Evolutionary conservation across 345 rosid genomes (phyloP), one percentile per base, ranked within the genome.

Genomic region (Capsella bursapastoris): DNA sequence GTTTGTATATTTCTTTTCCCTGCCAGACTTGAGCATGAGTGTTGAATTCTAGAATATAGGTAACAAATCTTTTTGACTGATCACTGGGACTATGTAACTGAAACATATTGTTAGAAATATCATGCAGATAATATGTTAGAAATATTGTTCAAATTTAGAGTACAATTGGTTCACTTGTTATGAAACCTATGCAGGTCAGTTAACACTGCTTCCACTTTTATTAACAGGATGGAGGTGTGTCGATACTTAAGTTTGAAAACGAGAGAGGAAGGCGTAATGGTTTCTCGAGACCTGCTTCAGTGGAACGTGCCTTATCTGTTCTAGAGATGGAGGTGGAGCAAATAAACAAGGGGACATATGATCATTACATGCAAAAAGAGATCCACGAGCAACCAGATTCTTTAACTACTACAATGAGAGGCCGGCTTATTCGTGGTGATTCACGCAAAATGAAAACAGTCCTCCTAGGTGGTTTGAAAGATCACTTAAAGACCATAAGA

Each of bases 301-400:
- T 94, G 45, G 90, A 87, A 59, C 95, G 97, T 67, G 98, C 98
- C n/a, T 84, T 94, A 62, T 94, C 98, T 48, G 83, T 90, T 81
- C 85, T 94, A 64, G 90, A 94, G 76, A 87, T 94, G 98, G 97
- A 94, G 78, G 97, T 94, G 71, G 97, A 94, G 82, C 98, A 94
- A 80, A 94, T 94, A 78, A 88, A 86, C 80, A 94, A 90, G 80
- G 98, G 98, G 49, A 83, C 77, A 6, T 94, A 88, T 62, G 96
- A 94, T 66, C 95, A 94, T 62, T 94, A 94, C 75, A 94, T 94
- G 98, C 96, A 89, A 84, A 94, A 94, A 81, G 98, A 94, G 86
- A 94, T 94, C 78, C 98, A 94, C 45, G 98, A 94, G 71, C 98
- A 94, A 77, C 97, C 98, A 2, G 97, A 94, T 79, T 94, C 98